Percentiles rank a stretch among this genome's conserved stretches.
Evolutionary conservation across 257 asterid genomes (phyloP).

Genomic region (Rehmannia glutinosa): DNA sequence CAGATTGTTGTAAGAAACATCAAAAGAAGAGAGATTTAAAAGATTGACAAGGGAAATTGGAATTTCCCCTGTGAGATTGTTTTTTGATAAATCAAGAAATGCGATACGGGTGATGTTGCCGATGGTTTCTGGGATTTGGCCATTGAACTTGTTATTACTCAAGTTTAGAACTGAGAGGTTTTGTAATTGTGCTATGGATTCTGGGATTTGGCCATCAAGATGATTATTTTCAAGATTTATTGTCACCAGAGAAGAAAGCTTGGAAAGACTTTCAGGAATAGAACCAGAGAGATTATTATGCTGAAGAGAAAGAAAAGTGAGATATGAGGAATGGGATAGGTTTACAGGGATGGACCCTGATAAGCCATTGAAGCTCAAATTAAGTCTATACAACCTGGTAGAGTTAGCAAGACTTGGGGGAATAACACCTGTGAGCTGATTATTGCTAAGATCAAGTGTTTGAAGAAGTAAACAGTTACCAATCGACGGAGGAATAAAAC

Average conservation of each 20-base stretch:
- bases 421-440: conserved; percentile 52
- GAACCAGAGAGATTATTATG: conserved; percentile 69
- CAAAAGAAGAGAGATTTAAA: conserved; percentile 45
- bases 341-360: conserved; percentile 67
- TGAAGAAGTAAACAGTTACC: conserved; percentile 64
- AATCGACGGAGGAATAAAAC: conserved; percentile 61
- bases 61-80: conserved; percentile 68
- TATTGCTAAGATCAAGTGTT: conserved; percentile 79
- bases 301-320: conserved; percentile 73
- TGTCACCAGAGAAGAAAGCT: no score
- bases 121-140: conserved; percentile 44
- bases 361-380: conserved; percentile 65
- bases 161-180: no score
- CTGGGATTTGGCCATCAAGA: no score
- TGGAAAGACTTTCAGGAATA: conserved; percentile 52
- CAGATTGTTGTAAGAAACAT: conserved; percentile 75
- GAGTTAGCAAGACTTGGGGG: conserved; percentile 61
- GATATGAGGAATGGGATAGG: conserved; percentile 43
- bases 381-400: conserved; percentile 58
- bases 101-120: conserved; percentile 47
- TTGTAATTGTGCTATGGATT: no score
- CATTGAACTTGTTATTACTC: conserved; percentile 44
- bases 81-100: conserved; percentile 55
- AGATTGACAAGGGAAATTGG: conserved; percentile 47
- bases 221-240: no score